Percentiles rank a stretch among this genome's conserved stretches.
These are phyloP conservation scores for Suhomyces guaymorum DNA, from an alignment of 1,139 yeast species.

Conservation along the genomic window DNA sequence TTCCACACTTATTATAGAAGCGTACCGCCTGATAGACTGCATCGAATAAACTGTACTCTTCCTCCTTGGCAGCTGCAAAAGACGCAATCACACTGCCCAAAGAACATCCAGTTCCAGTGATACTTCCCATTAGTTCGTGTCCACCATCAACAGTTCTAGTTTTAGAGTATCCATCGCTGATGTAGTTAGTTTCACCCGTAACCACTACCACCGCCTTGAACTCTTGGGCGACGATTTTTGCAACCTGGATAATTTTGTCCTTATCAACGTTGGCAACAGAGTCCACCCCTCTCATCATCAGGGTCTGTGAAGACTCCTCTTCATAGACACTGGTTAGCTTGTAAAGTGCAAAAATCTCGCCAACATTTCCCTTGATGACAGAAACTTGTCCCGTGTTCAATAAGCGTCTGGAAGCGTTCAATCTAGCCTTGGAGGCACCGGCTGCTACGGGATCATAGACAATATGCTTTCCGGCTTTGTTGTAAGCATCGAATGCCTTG, in stretches of 20 bases:
- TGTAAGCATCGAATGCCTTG: constrained; percentile 61
- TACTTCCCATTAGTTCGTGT: constrained; percentile 60
- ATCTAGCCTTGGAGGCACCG: constrained; percentile 72
- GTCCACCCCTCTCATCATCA: constrained; percentile 77
- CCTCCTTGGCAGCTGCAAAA: constrained; percentile 50
- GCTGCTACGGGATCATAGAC: constrained; percentile 92
- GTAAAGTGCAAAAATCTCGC: constrained; percentile 64
- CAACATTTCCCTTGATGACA: constrained; percentile 83
- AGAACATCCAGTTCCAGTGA: constrained; percentile 92
- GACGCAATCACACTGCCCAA: constrained; percentile 75
- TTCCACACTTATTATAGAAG: constrained; percentile 72
- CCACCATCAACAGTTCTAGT: constrained; percentile 55
- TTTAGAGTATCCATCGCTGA: constrained; percentile 24
- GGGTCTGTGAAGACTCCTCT: constrained; percentile 37
- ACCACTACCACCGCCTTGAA: constrained; percentile 69
- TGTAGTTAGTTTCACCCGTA: constrained; percentile 47
- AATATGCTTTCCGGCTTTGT: constrained; percentile 57
- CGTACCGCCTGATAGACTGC: constrained; percentile 63
- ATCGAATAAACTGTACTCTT: constrained; percentile 35
- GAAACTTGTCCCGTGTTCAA: constrained; percentile 61
- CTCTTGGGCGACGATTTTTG: constrained; percentile 53
- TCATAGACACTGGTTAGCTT: constrained; percentile 30
- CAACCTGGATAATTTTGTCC: constrained; percentile 40
- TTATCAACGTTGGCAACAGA: constrained; percentile 39
- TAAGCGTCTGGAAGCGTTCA: constrained; percentile 46